Evolutionary conservation across 1,284 basidiomycete species (phyloP), one percentile per base, ranked within the genome.

Genomic region (Irpex rosettiformis): DNA sequence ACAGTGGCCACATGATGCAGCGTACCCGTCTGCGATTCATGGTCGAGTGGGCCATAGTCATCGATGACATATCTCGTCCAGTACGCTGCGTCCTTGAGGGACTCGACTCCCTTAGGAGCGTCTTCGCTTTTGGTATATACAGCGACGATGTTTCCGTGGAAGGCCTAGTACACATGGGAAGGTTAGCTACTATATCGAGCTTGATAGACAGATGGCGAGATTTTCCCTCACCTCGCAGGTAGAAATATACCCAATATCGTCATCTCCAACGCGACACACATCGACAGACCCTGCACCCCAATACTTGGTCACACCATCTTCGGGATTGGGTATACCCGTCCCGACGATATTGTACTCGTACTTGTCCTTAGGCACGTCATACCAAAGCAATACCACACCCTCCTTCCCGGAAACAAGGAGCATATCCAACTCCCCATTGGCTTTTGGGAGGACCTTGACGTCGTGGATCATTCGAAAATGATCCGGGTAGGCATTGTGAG

Each of bases 131-230:
- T 72, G 47, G 61, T 55, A 52, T 72, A 72, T 7, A 71, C 69
- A 5, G 69, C 55, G 25, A 72, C 69, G 5, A 29, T 58, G 58
- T 72, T 69, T 13, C 71, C 71, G 55, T 71, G 70, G 59, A 73
- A 70, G 13, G 61, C 68, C 70, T 73, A 42, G 54, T 18, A 40
- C 16, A 37, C 33, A 45, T 45, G 43, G 8, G 43, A n/a, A 11
- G 21, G 43, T 13, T 11, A 16, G 11, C 11, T 37, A 10, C 10
- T 3, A 37, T 37, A 11, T 37, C 33, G n/a, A 3, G 33, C 4
- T 10, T 37, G n/a, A 11, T 37, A 37, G 33, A 43, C 43, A 10
- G 27, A 25, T 13, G 25, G 13, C 13, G 3, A 22, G 18, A 28
- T 28, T 30, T 49, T 29, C 28, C 55, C 62, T 1, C 42, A 67